Evolutionary conservation across 2,329 filamentous ascomycete genomes (phyloP), one percentile per base, ranked within the genome.

Genomic region (Pseudomassariella vexata): DNA sequence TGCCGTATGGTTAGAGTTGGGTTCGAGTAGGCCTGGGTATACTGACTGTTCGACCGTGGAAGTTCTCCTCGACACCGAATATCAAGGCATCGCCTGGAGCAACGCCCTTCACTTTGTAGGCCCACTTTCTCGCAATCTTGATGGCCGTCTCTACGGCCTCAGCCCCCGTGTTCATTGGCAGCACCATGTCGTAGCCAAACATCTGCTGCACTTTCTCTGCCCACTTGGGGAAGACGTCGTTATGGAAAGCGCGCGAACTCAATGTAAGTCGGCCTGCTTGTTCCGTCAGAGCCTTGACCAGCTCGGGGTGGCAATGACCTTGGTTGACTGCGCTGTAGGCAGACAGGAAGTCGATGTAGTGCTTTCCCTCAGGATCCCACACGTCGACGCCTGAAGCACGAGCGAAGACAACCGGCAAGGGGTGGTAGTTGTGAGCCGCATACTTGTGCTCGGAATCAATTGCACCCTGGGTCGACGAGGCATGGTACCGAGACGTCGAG

Each of bases 351-450:
- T 98, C 92, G 50, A 96, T 79, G 63, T 98, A 96, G 60, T 95
- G 82, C 49, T 81, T 85, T 54, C 85, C 88, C 68, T 98, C 92
- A 12, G 92, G 92, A 56, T 98, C 92, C 90, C 92, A 98, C 37
- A 96, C 92, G 39, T 84, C 81, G 53, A 83, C 82, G 29, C 90
- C 92, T 49, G 81, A 75, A 24, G 88, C 92, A 44, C 79, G 78
- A 35, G 90, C 73, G 61, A 96, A 95, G 55, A 95, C 92, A 38
- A 98, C 81, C 24, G 92, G 92, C 3, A 98, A 76, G 11, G 92
- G 92, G 63, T 96, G 89, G 72, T 98, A 98, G 71, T 98, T 98
- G 76, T 98, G 92, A 29, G 92, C 92, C 30, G 92, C 92, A 60
- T 77, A 90, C 56, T 85, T 70, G 52, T 85, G 71, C 66, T 98